Base-by-base conservation (phyloP, 176 grass and related monocot species). In the Rhynchospora tenuis region DNA sequence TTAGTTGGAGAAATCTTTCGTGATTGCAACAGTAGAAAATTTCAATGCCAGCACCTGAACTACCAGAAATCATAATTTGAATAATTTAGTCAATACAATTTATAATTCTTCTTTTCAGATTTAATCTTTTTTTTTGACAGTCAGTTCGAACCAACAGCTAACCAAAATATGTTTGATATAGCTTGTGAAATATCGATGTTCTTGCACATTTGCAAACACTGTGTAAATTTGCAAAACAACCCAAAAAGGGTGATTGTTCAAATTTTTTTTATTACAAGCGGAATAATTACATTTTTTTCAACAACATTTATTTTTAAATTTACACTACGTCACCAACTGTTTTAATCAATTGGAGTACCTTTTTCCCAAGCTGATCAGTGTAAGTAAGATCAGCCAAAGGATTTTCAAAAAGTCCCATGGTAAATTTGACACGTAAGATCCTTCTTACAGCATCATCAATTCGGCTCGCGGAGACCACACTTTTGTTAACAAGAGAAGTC, bases 401-500 rank as follows among this genome's bases (percentile, higher is more conserved):
- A 78, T 91, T 93, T 85, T 98, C 92, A 61, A 98, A 98, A 19
- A 98, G 89, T 68, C 95, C 95, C 95, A 98, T 98, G 9, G 84
- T 94, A 90, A 98, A 98, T 88, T 98, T 98, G 74, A 98, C 90
- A 69, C 90, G 86, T 83, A 98, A 88, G 86, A 98, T 98, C 83
- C 95, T 88, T 59, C 50, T 91, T 54, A 98, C 92, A 27, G 95
- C 95, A 66, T 98, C 92, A 82, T 98, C 92, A 86, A 98, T 98
- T 93, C 95, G 92, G 87, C 81, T 91, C 82, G 83, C 91, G 81
- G 52, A 82, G 79, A 98, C 86, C 17, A 84, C 64, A 80, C 84
- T 79, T 87, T 93, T 98, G 79, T 93, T 88, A 54, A 94, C 89
- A 78, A 98, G 92, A 78, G 80, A 98, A 51, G 95, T 91, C 69